A percentile compares a stretch with the other conserved stretches of the same genome.
These are phyloP conservation scores for Emergomyces africanus DNA, from an alignment of 2,329 filamentous ascomycete genomes.

Conservation along the genomic window DNA sequence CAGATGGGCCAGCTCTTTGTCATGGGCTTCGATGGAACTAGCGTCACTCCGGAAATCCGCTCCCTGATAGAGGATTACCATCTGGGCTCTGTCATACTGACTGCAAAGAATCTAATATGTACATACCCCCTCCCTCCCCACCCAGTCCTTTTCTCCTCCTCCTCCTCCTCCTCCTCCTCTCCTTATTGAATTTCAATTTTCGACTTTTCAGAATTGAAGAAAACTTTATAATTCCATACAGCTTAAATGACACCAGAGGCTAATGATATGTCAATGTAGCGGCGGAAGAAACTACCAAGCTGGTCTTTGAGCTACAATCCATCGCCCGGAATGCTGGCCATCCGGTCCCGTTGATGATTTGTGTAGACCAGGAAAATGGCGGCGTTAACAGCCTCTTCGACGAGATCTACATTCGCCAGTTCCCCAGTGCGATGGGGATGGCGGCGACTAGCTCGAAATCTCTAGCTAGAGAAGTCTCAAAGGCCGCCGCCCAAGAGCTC, in stretches of 20 bases:
- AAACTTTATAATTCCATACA: not conserved
- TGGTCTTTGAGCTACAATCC: constrained; percentile 84
- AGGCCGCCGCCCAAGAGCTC: constrained; percentile 85
- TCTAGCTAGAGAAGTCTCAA: constrained; percentile 78
- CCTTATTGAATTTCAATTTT: not conserved
- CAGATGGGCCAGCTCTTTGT: constrained; percentile 48
- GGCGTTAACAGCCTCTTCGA: constrained; percentile 95
- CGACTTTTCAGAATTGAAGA: not conserved
- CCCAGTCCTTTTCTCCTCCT: no score
- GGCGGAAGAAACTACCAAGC: constrained; percentile 73
- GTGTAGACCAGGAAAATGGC: constrained; percentile 93
- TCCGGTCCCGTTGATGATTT: constrained; percentile 76
- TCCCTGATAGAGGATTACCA: constrained; percentile 55
- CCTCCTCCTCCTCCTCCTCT: not conserved
- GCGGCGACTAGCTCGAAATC: constrained; percentile 81
- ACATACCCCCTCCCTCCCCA: constrained; percentile 35
- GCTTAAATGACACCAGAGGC: constrained; percentile 3
- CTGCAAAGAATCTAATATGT: constrained; percentile 56
- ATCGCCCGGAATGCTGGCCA: constrained; percentile 87
- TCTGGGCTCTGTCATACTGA: constrained; percentile 66
- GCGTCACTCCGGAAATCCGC: constrained; percentile 49
- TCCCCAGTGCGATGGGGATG: constrained; percentile 91
- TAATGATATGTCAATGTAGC: constrained; percentile 46
- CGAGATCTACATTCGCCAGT: constrained; percentile 90
- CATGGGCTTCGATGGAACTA: constrained; percentile 56